These are phyloP conservation scores for Erythrobasidium yunnanense DNA, from an alignment of 768 basidiomycete genomes.

Conservation along the genomic window DNA sequence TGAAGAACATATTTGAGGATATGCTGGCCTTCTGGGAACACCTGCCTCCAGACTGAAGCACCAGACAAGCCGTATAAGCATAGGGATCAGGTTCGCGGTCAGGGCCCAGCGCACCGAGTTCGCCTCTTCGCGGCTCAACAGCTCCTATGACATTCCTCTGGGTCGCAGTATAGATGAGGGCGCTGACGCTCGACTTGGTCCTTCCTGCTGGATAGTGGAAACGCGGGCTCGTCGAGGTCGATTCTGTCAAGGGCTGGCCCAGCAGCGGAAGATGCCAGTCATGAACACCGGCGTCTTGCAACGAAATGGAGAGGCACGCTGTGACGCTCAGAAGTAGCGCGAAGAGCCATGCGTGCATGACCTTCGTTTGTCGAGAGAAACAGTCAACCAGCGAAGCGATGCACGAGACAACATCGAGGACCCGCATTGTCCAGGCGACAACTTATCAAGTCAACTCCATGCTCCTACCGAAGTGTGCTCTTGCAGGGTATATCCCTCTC, in stretches of 20 bases:
- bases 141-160: slow-evolving; percentile 21
- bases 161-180: slow-evolving; percentile 16
- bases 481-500: not conserved
- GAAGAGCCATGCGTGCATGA: not conserved
- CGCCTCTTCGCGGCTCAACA: slow-evolving; percentile 13
- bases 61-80: no score
- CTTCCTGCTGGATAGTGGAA: slow-evolving; percentile 25
- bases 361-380: not conserved
- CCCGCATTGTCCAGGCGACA: not conserved
- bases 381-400: not conserved
- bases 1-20: slow-evolving; percentile 12
- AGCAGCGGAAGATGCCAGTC: slow-evolving; percentile 22
- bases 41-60: slow-evolving; percentile 17
- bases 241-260: not conserved
- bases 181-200: not conserved
- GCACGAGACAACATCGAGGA: not conserved
- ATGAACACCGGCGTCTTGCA: slow-evolving; percentile 18
- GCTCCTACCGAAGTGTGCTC: not conserved
- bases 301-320: not conserved
- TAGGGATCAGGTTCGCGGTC: no score
- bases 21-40: slow-evolving; percentile 4
- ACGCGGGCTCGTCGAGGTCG: not conserved
- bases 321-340: not conserved
- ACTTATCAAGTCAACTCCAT: not conserved
- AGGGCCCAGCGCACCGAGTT: no score